Evolutionary conservation across 228 moss, liverwort and hornwort genomes (phyloP).

Genomic region (Sphagnum fallax): DNA sequence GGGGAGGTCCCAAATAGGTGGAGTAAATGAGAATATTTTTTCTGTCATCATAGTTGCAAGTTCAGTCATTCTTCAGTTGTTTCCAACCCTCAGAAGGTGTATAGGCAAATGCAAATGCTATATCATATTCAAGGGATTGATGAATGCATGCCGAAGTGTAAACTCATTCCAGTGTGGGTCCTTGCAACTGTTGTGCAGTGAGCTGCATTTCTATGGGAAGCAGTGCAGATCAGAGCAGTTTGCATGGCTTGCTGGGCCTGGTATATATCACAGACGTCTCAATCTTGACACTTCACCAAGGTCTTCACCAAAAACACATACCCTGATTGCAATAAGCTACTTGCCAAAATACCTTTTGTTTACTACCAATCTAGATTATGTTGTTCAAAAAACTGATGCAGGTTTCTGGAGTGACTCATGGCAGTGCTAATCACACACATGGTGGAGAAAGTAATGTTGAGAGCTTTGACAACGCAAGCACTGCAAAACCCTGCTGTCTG

Average conservation of each 20-base stretch:
- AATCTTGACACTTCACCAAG: slow-evolving; percentile 52
- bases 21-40: neutral
- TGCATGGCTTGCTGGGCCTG: slow-evolving; percentile 87
- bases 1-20: slow-evolving; percentile 66
- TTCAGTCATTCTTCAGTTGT: too few species aligned
- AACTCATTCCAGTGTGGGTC: neutral
- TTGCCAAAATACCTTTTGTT: too few species aligned
- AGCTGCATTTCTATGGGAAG: slow-evolving; percentile 78
- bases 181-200: slow-evolving; percentile 23
- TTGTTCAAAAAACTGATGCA: neutral
- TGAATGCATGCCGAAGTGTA: too few species aligned
- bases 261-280: slow-evolving; percentile 79
- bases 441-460: slow-evolving; percentile 66
- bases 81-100: too few species aligned
- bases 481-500: slow-evolving; percentile 63
- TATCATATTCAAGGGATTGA: too few species aligned
- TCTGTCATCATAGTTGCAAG: too few species aligned
- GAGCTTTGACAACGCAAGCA: slow-evolving; percentile 47
- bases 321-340: too few species aligned
- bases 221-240: slow-evolving; percentile 83
- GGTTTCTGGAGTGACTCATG: slow-evolving; percentile 4
- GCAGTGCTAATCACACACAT: slow-evolving; percentile 45
- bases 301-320: slow-evolving; percentile 21
- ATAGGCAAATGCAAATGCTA: too few species aligned
- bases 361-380: too few species aligned